phyloP scores from a whole-genome alignment of 2,329 filamentous ascomycete genomes.

The Calycina herbarum region DNA sequence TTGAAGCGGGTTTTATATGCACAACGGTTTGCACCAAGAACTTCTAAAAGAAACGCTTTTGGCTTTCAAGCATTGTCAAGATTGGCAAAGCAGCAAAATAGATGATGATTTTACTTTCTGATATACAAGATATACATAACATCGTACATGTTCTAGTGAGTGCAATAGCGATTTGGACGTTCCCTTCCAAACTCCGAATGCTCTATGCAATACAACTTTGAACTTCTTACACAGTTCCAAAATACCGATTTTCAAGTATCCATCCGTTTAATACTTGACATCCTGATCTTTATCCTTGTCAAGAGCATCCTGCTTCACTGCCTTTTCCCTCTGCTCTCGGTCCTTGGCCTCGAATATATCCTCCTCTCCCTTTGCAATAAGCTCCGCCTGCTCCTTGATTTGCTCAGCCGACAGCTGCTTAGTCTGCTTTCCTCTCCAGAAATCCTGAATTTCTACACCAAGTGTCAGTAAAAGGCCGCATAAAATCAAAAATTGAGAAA shows the following conservation, averaged over 20 bases:
- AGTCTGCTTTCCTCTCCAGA: constrained; percentile 11
- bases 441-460: constrained; percentile 32
- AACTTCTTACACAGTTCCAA: background rate
- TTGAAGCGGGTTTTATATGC: background rate
- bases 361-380: background rate
- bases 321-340: constrained; percentile 14
- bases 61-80: background rate
- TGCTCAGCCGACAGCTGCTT: background rate
- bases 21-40: background rate
- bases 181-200: constrained; percentile 26
- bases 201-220: constrained; percentile 22
- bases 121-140: background rate
- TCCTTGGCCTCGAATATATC: background rate
- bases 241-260: background rate
- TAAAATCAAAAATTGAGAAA: constrained; percentile 19
- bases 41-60: background rate
- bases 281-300: constrained; percentile 9
- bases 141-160: background rate
- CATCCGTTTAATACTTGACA: constrained; percentile 3
- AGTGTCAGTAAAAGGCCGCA: background rate
- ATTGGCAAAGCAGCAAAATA: background rate
- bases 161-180: background rate
- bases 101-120: background rate
- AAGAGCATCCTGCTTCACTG: constrained; percentile 21
- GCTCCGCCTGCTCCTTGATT: background rate